Evolutionary conservation across 352 stramenopile genomes (phyloP).

Genomic region (Phytophthora brassicae): DNA sequence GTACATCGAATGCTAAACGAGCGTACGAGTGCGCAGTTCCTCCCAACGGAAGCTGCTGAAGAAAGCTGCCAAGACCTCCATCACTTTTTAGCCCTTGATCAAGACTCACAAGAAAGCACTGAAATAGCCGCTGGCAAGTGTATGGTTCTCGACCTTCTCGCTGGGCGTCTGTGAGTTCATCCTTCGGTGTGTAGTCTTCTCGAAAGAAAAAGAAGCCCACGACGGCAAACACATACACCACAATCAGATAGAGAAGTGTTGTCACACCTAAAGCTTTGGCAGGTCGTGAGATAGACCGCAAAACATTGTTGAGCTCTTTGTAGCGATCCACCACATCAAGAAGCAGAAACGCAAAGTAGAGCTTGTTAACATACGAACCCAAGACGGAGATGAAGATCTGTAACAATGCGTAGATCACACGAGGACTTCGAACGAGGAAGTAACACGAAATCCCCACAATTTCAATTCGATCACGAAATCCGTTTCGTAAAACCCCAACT

Average conservation of each 20-base stretch:
- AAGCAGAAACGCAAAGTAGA: slow-evolving; percentile 79
- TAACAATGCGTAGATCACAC: slow-evolving; percentile 57
- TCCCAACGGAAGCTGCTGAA: slow-evolving; percentile 44
- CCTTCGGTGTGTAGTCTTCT: slow-evolving; percentile 51
- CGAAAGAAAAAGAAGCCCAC: slow-evolving; percentile 78
- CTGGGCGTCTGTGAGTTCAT: slow-evolving; percentile 35
- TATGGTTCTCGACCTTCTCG: slow-evolving; percentile 42
- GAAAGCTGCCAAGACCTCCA: slow-evolving; percentile 55
- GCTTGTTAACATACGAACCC: slow-evolving; percentile 66
- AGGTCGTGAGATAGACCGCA: slow-evolving; percentile 62
- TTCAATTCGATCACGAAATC: slow-evolving; percentile 22
- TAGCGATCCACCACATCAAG: slow-evolving; percentile 82
- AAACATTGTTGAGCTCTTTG: slow-evolving; percentile 70
- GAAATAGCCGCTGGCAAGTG: slow-evolving; percentile 65
- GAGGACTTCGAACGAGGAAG: slow-evolving; percentile 54
- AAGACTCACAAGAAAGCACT: slow-evolving; percentile 73
- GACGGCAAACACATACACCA: slow-evolving; percentile 76
- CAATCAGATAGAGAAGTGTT: slow-evolving; percentile 64
- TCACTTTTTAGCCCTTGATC: slow-evolving; percentile 75
- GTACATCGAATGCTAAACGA: slow-evolving; percentile 59
- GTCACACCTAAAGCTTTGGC: slow-evolving; percentile 63
- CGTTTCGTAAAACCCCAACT: not conserved
- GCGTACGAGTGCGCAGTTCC: slow-evolving; percentile 43
- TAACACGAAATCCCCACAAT: slow-evolving; percentile 48
- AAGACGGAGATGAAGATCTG: slow-evolving; percentile 64